Evolutionary conservation across 208 protist species (phyloP).

Genomic region (Trichomonas tenax): DNA sequence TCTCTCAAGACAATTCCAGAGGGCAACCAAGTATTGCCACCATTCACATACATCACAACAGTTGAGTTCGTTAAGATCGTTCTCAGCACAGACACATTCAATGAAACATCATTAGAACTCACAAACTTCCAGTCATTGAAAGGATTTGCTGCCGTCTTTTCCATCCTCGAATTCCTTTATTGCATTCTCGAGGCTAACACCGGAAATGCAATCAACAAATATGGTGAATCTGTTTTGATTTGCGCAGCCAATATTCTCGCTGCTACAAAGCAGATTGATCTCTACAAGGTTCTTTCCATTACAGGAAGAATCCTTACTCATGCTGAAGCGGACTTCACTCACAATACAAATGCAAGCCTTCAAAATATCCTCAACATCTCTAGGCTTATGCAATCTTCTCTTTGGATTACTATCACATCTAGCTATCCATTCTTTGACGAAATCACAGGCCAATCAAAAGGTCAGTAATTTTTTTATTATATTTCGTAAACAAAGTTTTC

Average conservation of each 20-base stretch:
- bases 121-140: background rate
- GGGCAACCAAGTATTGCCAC: background rate
- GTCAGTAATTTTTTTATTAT: no score
- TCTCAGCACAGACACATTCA: background rate
- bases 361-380: background rate
- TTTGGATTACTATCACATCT: background rate
- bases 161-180: background rate
- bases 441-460: background rate
- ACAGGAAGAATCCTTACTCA: background rate
- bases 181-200: background rate
- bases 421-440: background rate
- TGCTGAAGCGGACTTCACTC: background rate
- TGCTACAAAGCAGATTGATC: background rate
- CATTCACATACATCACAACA: background rate
- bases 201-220: background rate
- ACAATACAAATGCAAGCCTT: background rate
- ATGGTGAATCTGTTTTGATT: background rate
- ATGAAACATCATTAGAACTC: background rate
- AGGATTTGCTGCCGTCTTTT: background rate
- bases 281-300: background rate
- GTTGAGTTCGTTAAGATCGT: background rate
- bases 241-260: background rate
- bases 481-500: no score
- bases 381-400: background rate
- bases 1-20: background rate